Evolutionary conservation across 441 rosid genomes (phyloP).

Genomic region (Gossypium gossypioides): DNA sequence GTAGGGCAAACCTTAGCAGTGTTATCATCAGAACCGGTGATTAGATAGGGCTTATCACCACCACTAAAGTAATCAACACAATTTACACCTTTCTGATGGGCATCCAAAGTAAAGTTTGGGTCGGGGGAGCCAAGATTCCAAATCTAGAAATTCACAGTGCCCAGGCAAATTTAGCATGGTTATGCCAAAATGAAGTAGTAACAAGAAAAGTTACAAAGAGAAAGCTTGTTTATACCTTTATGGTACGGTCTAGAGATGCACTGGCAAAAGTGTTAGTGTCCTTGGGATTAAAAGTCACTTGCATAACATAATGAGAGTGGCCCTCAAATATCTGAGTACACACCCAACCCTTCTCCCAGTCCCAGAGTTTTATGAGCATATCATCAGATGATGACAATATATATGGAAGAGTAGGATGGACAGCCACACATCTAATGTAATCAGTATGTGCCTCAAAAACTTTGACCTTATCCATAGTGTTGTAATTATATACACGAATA

Average conservation of each 20-base stretch:
- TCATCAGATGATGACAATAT: conserved; percentile 82
- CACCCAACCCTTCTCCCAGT: conserved; percentile 90
- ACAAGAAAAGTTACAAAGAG: neutral
- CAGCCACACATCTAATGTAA: conserved; percentile 64
- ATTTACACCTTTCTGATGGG: conserved; percentile 89
- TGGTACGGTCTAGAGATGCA: conserved; percentile 79
- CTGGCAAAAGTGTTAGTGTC: conserved; percentile 70
- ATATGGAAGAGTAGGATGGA: conserved; percentile 71
- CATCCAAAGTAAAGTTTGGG: conserved; percentile 84
- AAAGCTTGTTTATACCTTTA: conserved; percentile 43
- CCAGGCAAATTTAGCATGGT: conserved; percentile 5
- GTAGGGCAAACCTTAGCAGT: conserved; percentile 72
- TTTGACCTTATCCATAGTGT: conserved; percentile 68
- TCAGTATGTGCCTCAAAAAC: conserved; percentile 81
- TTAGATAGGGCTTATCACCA: conserved; percentile 81
- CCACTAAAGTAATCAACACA: conserved; percentile 87
- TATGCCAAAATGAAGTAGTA: conserved; percentile 8
- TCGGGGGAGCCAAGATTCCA: conserved; percentile 96
- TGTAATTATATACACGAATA: conserved; percentile 62
- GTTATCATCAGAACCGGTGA: conserved; percentile 93
- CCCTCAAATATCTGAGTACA: conserved; percentile 76
- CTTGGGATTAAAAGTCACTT: conserved; percentile 59
- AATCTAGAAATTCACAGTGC: conserved; percentile 37
- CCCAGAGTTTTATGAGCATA: conserved; percentile 84
- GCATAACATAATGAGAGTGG: conserved; percentile 89